Conservation (phyloP, 2,329 filamentous ascomycete species). For the Alternaria brassicae region DNA sequence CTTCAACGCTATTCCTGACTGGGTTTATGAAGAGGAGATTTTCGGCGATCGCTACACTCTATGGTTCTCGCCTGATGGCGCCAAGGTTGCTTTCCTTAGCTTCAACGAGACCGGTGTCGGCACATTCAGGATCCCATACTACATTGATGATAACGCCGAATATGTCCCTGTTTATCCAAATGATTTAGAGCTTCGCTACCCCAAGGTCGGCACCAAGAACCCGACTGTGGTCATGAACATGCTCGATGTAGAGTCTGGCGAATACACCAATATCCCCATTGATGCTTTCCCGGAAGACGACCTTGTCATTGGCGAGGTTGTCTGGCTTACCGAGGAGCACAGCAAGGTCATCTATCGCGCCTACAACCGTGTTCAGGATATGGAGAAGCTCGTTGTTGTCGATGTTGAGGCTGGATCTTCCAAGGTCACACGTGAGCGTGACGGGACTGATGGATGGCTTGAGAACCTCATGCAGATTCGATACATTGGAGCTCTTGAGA, state of each 20-base stretch:
- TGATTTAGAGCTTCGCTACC: constrained; percentile 70
- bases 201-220: constrained; percentile 72
- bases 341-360: constrained; percentile 68
- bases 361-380: constrained; percentile 73
- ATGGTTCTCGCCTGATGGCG: constrained; percentile 65
- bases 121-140: constrained; percentile 71
- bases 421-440: constrained; percentile 61
- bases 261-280: constrained; percentile 58
- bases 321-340: constrained; percentile 70
- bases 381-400: constrained; percentile 68
- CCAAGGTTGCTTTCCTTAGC: constrained; percentile 62
- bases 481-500: constrained; percentile 59
- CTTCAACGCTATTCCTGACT: constrained; percentile 70
- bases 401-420: constrained; percentile 59
- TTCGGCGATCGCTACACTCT: constrained; percentile 60
- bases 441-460: constrained; percentile 68
- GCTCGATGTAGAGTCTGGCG: constrained; percentile 59
- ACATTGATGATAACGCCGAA: constrained; percentile 64
- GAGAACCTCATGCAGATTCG: constrained; percentile 65
- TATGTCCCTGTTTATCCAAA: constrained; percentile 66
- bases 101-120: constrained; percentile 72
- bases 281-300: constrained; percentile 67
- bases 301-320: constrained; percentile 70
- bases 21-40: constrained; percentile 69
- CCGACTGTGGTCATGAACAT: constrained; percentile 69